Percentiles rank a stretch among this genome's conserved stretches.
These are phyloP conservation scores for Nemania sp. DNA, from an alignment of 2,329 filamentous ascomycete genomes.

Conservation along the genomic window DNA sequence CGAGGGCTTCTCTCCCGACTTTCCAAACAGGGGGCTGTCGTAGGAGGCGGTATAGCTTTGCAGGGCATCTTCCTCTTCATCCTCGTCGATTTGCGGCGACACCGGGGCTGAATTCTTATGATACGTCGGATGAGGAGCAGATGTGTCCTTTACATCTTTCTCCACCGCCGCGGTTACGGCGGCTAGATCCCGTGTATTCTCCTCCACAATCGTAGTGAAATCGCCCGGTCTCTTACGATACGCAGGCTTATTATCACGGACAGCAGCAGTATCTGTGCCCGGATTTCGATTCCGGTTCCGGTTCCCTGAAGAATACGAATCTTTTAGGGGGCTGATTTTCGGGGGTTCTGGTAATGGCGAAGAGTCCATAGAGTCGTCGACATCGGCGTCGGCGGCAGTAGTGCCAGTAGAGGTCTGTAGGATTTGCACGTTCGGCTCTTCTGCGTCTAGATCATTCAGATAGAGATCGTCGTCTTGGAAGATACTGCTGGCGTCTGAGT, in stretches of 20 bases:
- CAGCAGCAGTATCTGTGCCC: too few relatives aligned
- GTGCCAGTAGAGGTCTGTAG: conserved; percentile 39
- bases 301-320: conserved; percentile 57
- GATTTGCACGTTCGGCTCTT: conserved; percentile 41
- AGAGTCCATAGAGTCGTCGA: conserved; percentile 42
- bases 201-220: conserved; percentile 52
- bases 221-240: conserved; percentile 44
- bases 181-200: conserved; percentile 50
- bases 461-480: conserved; percentile 49
- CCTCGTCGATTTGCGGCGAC: neutral
- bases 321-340: conserved; percentile 55
- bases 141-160: conserved; percentile 29
- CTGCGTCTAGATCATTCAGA: conserved; percentile 32
- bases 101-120: neutral
- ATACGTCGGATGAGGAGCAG: conserved; percentile 28
- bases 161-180: conserved; percentile 32
- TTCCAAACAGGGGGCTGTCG: conserved; percentile 41
- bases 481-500: conserved; percentile 49
- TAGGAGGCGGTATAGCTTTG: conserved; percentile 31
- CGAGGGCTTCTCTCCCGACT: conserved; percentile 37
- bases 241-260: conserved; percentile 35
- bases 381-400: too few relatives aligned
- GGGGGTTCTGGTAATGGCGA: conserved; percentile 52
- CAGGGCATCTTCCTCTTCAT: conserved; percentile 1
- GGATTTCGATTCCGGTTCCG: too few relatives aligned